These are phyloP conservation scores for Climacium dendroides DNA, from an alignment of 225 moss, liverwort and hornwort genomes.

Conservation along the genomic window DNA sequence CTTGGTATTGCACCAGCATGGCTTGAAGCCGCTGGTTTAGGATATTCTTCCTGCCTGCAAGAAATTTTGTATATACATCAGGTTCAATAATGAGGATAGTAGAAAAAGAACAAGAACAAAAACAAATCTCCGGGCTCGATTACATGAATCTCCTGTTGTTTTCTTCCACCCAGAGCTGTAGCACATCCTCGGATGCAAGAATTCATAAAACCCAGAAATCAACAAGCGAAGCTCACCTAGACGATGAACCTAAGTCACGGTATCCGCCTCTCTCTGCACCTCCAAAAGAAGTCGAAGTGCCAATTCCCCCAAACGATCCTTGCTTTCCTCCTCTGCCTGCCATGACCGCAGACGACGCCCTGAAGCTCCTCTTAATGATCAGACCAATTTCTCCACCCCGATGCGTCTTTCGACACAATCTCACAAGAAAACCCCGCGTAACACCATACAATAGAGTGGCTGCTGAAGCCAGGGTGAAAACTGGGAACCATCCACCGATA, in stretches of 20 bases:
- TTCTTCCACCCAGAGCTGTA: neutral
- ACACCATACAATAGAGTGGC: neutral
- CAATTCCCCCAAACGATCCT: constrained; percentile 31
- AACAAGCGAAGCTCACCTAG: neutral
- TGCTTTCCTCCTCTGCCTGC: constrained; percentile 5
- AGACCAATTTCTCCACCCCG: neutral
- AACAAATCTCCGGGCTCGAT: neutral
- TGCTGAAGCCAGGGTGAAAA: neutral
- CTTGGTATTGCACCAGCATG: neutral
- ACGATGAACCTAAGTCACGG: neutral
- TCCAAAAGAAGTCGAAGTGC: neutral
- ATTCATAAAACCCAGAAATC: neutral
- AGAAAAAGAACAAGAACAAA: neutral
- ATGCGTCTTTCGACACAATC: neutral
- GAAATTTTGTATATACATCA: neutral
- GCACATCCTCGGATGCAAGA: neutral
- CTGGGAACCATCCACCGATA: neutral
- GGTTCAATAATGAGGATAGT: neutral
- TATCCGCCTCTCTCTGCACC: neutral
- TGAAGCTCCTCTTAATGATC: neutral
- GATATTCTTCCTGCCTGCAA: constrained; percentile 7
- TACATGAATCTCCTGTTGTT: neutral
- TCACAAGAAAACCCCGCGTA: neutral
- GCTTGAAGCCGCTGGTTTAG: neutral
- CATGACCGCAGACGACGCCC: neutral